Base-by-base conservation (phyloP, 1,284 basidiomycete genomes). In the Ganoderma resinaceum region DNA sequence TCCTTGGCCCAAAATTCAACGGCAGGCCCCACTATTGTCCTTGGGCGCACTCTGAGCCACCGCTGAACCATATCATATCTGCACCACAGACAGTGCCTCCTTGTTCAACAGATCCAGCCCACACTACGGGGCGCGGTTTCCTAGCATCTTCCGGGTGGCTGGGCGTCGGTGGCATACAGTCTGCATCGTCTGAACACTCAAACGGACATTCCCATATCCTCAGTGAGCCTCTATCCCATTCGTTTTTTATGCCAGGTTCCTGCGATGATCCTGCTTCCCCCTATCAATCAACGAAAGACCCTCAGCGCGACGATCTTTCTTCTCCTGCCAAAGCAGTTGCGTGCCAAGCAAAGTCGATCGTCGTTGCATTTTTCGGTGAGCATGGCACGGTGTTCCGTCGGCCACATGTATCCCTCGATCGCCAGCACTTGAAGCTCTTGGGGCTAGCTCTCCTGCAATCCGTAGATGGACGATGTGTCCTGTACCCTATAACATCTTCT, bases 61-160 rank as follows among this genome's bases (percentile, higher is more conserved):
- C 26, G 49, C 14, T 6, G 3, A 55, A 8, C 29, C 16, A 3
- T 16, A 31, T 29, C 8, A 33, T 1, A 14, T 16, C 14, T 55
- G 18, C 52, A 33, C 9, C 8, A 20, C 8, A n/a, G 29, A 55
- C 58, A 66, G 37, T 23, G 57, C 64, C 59, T 46, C 35, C 49
- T 42, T 61, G 64, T 65, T 55, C 29, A 40, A 61, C 64, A 61
- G 40, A 58, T 58, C 37, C 6, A 20, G 16, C 20, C 43, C 46
- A 53, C 35, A 61, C 33, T 53, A 31, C 46, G n/a, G 18, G 43
- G 57, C 33, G 23, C 31, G 37, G 63, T 43, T 11, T 23, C 53
- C 40, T 38, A 35, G 49, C 26, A 42, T 38, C 18, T 53, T n/a
- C 57, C 40, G 31, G 52, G 52, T 23, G 23, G 14, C 59, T 6